These are phyloP conservation scores for Beauveria sp. DNA, from an alignment of 2,329 filamentous ascomycete species.

Conservation along the genomic window DNA sequence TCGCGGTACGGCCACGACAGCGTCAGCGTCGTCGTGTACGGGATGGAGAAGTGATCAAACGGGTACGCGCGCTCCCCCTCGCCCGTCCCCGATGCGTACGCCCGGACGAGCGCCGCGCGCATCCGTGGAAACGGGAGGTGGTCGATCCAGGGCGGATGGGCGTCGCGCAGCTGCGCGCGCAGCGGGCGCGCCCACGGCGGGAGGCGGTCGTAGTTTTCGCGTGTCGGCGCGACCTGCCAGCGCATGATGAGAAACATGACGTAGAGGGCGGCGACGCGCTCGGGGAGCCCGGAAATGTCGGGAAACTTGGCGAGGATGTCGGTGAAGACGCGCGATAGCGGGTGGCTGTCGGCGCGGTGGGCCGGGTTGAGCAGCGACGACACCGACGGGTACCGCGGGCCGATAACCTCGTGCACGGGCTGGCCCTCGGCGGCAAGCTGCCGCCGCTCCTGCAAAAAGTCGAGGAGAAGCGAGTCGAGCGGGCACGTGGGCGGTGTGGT, in stretches of 20 bases:
- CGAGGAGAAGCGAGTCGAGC: slow-evolving; percentile 69
- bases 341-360: slow-evolving; percentile 56
- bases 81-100: slow-evolving; percentile 24
- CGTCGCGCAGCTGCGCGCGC: slow-evolving; percentile 52
- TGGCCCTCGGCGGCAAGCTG: slow-evolving; percentile 60
- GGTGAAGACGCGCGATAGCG: slow-evolving; percentile 75
- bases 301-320: slow-evolving; percentile 82
- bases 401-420: slow-evolving; percentile 57
- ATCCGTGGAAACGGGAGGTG: slow-evolving; percentile 72
- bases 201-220: slow-evolving; percentile 70
- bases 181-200: slow-evolving; percentile 66
- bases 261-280: slow-evolving; percentile 75
- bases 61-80: slow-evolving; percentile 36
- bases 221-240: slow-evolving; percentile 74
- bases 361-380: slow-evolving; percentile 69
- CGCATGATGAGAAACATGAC: slow-evolving; percentile 82
- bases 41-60: slow-evolving; percentile 78
- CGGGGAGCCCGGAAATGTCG: slow-evolving; percentile 67
- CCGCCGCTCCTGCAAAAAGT: slow-evolving; percentile 65
- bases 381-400: slow-evolving; percentile 73
- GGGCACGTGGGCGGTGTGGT: slow-evolving; percentile 66
- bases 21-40: slow-evolving; percentile 66
- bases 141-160: slow-evolving; percentile 76
- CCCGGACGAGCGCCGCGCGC: slow-evolving; percentile 56
- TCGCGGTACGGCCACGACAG: slow-evolving; percentile 81